These are phyloP conservation scores for Colletotrichum tofieldiae DNA, from an alignment of 2,329 filamentous ascomycete species.

Conservation along the genomic window DNA sequence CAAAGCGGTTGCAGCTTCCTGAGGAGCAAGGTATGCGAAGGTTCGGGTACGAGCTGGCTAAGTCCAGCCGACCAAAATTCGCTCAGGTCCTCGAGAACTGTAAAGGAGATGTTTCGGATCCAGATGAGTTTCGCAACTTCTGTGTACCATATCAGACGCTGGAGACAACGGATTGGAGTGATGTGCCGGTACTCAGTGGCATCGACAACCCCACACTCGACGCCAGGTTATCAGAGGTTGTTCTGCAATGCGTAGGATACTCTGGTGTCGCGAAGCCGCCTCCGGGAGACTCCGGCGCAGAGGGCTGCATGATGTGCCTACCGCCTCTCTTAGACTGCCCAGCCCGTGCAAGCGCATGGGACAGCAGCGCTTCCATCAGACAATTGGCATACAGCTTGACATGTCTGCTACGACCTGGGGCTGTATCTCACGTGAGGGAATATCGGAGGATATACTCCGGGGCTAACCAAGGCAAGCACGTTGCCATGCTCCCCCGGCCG, in stretches of 20 bases:
- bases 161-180: slow-evolving; percentile 35
- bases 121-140: slow-evolving; percentile 49
- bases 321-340: slow-evolving; percentile 74
- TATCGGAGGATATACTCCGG: slow-evolving; percentile 53
- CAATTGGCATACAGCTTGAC: slow-evolving; percentile 68
- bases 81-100: slow-evolving; percentile 43
- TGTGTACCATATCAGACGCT: slow-evolving; percentile 51
- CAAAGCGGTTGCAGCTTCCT: slow-evolving; percentile 59
- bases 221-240: slow-evolving; percentile 57
- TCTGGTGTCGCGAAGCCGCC: slow-evolving; percentile 56
- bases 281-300: slow-evolving; percentile 32
- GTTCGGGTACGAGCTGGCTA: slow-evolving; percentile 56
- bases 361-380: slow-evolving; percentile 65
- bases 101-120: slow-evolving; percentile 40
- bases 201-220: slow-evolving; percentile 48
- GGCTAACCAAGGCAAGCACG: slow-evolving; percentile 37
- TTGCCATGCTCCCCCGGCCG: slow-evolving; percentile 26
- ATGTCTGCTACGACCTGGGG: slow-evolving; percentile 42
- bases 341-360: slow-evolving; percentile 70
- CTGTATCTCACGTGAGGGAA: slow-evolving; percentile 50
- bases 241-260: slow-evolving; percentile 50
- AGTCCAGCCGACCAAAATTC: slow-evolving; percentile 47
- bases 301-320: slow-evolving; percentile 70
- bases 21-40: slow-evolving; percentile 49
- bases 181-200: slow-evolving; percentile 19